A percentile compares a stretch with the other conserved stretches of the same genome.
Evolutionary conservation across 2,329 filamentous ascomycete genomes (phyloP).

Genomic region (Zelopaecilomyces penicillatus): DNA sequence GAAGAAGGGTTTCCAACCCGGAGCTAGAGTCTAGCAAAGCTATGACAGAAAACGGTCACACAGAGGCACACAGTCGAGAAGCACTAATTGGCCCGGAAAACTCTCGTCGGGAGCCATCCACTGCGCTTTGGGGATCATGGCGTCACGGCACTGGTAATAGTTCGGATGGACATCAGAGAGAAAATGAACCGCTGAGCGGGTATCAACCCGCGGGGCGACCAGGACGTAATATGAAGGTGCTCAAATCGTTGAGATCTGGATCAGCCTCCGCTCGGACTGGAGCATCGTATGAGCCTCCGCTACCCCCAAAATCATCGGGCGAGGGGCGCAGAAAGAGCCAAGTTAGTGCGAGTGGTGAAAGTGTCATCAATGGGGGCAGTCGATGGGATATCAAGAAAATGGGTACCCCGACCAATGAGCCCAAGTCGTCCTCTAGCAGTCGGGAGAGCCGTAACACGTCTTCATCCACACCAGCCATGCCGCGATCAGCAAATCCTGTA

Average conservation of each 20-base stretch:
- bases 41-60: constrained; percentile 14
- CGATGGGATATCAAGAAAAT: constrained; percentile 48
- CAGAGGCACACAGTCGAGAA: constrained; percentile 19
- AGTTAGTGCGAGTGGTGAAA: constrained; percentile 23
- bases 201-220: constrained; percentile 60
- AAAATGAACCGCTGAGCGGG: constrained; percentile 48
- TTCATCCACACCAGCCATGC: constrained; percentile 25
- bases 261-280: constrained; percentile 45
- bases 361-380: constrained; percentile 19
- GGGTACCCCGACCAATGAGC: neutral
- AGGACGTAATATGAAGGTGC: constrained; percentile 75
- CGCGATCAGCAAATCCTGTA: constrained; percentile 68
- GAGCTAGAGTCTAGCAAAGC: constrained; percentile 36
- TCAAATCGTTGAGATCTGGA: constrained; percentile 65
- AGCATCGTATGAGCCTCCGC: constrained; percentile 43
- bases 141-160: constrained; percentile 47
- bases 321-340: constrained; percentile 50
- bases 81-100: constrained; percentile 19
- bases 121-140: constrained; percentile 64
- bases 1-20: constrained; percentile 34
- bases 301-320: constrained; percentile 34
- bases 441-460: constrained; percentile 27
- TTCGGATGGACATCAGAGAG: constrained; percentile 44
- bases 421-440: constrained; percentile 13
- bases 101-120: constrained; percentile 37